Evolutionary conservation across 306 rosid genomes (phyloP).

Genomic region (Acacia melanoxylon): DNA sequence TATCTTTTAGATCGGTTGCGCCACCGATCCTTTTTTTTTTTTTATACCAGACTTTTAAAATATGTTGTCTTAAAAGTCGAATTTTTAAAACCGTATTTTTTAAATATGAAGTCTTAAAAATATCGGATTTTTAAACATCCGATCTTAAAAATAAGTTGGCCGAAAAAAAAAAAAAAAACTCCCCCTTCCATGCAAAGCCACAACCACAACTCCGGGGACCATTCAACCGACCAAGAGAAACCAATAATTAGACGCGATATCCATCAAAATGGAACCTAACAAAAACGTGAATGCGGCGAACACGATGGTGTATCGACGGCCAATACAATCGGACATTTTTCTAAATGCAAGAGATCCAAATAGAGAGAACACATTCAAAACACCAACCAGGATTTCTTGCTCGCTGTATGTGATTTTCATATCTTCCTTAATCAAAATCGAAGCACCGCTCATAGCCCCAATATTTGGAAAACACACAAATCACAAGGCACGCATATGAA

Average conservation of each 20-base stretch:
- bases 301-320: constrained; percentile 64
- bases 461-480: constrained; percentile 37
- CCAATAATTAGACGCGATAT: constrained; percentile 58
- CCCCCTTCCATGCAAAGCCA: too few relatives aligned
- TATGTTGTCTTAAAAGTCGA: too few relatives aligned
- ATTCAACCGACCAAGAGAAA: constrained; percentile 56
- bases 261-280: constrained; percentile 67
- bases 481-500: background rate
- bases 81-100: too few relatives aligned
- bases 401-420: constrained; percentile 49
- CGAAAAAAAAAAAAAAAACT: too few relatives aligned
- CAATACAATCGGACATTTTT: constrained; percentile 60
- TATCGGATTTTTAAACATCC: too few relatives aligned
- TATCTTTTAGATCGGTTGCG: too few relatives aligned
- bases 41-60: too few relatives aligned
- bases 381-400: constrained; percentile 63
- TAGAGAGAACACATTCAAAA: constrained; percentile 61
- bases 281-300: constrained; percentile 62
- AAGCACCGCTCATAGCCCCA: constrained; percentile 90
- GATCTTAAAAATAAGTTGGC: too few relatives aligned
- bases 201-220: constrained; percentile 54
- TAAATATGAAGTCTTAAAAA: too few relatives aligned
- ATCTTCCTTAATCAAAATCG: constrained; percentile 51
- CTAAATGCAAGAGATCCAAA: constrained; percentile 73
- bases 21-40: too few relatives aligned